phyloP scores from a whole-genome alignment of 305 asterid species.

The Withania somnifera region DNA sequence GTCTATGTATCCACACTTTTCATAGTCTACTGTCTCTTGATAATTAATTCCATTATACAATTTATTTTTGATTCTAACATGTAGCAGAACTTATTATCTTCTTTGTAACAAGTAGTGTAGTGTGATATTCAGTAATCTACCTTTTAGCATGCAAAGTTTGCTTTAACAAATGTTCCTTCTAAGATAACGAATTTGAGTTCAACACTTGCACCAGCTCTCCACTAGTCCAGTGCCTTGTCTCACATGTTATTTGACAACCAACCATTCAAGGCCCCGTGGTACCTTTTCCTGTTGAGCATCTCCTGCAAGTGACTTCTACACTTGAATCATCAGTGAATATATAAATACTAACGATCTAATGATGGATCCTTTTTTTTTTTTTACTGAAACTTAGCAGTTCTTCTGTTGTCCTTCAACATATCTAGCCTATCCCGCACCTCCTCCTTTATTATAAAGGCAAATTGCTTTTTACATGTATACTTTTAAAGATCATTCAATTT shows the following conservation, averaged over 20 bases:
- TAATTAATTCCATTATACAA: not conserved
- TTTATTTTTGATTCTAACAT: not conserved
- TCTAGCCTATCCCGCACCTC: no score
- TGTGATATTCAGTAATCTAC: conserved; percentile 9
- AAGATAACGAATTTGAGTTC: conserved; percentile 41
- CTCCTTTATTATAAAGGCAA: no score
- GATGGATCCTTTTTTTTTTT: no score
- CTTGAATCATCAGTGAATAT: conserved; percentile 39
- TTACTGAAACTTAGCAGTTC: no score
- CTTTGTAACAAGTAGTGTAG: conserved; percentile 2
- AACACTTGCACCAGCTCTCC: conserved; percentile 41
- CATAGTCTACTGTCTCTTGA: conserved; percentile 3
- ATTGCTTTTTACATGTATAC: no score
- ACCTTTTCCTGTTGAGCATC: conserved; percentile 50
- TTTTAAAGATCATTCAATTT: no score
- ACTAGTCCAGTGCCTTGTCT: conserved; percentile 25
- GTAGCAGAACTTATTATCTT: not conserved
- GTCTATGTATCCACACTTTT: not conserved
- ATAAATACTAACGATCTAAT: no score
- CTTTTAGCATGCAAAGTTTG: conserved; percentile 59
- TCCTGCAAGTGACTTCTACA: conserved; percentile 42
- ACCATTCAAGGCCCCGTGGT: conserved; percentile 38
- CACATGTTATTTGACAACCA: conserved; percentile 38
- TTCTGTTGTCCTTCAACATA: no score
- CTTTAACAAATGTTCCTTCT: conserved; percentile 52